Evolutionary conservation across 2,329 filamentous ascomycete species (phyloP), one percentile per base, ranked within the genome.

Genomic region (Ceratocystis ficicola): DNA sequence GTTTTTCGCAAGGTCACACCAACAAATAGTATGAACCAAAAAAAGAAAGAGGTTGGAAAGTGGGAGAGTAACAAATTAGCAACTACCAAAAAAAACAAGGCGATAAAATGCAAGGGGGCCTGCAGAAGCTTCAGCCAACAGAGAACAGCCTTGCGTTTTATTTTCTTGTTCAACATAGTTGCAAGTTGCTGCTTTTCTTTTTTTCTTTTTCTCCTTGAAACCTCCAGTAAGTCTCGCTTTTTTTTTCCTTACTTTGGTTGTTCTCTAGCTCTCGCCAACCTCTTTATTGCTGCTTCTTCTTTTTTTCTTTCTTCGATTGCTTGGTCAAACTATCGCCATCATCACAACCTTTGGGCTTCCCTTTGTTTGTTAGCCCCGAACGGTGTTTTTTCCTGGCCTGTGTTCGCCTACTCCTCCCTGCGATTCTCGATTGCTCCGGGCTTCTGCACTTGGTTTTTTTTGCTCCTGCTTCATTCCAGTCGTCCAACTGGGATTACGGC

Each of bases 41-140:
- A 64, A 64, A 36, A 64, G 8, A 36, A 52, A 55, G 52, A 52
- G 32, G n/a, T 32, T 52, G 44, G 36, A 12, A 15, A 46, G 28
- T 46, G 28, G 44, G 41, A 3, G 3, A 46, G 61, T 50, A 6
- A 25, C 17, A 10, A 46, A 30, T 44, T 36, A 36, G 8, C 10
- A 1, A 25, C 44, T 28, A 46, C n/a, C 22, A 46, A 44, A 28
- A 36, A 20, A 46, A 20, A 28, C 5, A 20, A 48, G 6, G 28
- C 20, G 44, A 17, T 28, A 46, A 28, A 63, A 63, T 46, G 20
- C n/a, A 30, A 63, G 36, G 61, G 36, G 61, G 59, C 32, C 32
- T 62, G 59, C 59, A 62, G 59, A 62, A n/a, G 61, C 61, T 57
- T 30, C 15, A 30, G 50, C 50, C 50, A 57, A 15, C 50, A 30